Base-by-base conservation (phyloP, 768 basidiomycete species). In the Piloderma croceum region DNA sequence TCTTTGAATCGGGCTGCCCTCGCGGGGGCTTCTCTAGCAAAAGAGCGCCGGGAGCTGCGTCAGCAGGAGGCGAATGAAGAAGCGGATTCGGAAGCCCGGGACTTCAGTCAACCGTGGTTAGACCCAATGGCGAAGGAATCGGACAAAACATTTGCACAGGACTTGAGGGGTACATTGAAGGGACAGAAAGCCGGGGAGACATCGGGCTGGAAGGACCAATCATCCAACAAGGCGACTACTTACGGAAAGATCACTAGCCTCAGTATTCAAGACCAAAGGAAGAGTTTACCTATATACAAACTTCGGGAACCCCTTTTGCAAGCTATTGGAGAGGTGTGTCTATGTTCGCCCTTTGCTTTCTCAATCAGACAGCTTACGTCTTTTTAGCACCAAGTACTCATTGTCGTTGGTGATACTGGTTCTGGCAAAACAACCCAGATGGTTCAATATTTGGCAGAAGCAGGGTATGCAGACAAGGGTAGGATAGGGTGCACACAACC, bases 391-490 rank as follows among this genome's bases (percentile, higher is more conserved):
- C 94, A 92, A 77, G 83, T 98, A 19, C 83, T 99, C 41, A 92
- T 99, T 49, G 96, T 99, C 25, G 88, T 99, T 41, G 96, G 96
- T 33, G 96, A 99, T 56, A 99, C 96, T 33, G 96, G 96, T 20
- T 97, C 94, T 6, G 96, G 96, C 10, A 99, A 99, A 61, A 98
- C 96, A 6, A 99, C 96, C 0, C 96, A 99, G 58, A 98, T 99
- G 92, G 87, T 88, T 0, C 96, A 98, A 62, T 99, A 97, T 52
- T 76, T 99, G 31, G 94, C 94, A 9, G 96, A 99, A 62, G 76
- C 84, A 34, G 96, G 96, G 0, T 93, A 81, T 49, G 87, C 92
- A 1, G 94, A 98, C 54, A 77, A 64, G 49, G 89, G 90, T 36
- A 81, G 83, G 42, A 90, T 99, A 50, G 96, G 94, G 10, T 98